These are phyloP conservation scores for Saturnispora diversa DNA, from an alignment of 805 yeast genomes.

Conservation along the genomic window DNA sequence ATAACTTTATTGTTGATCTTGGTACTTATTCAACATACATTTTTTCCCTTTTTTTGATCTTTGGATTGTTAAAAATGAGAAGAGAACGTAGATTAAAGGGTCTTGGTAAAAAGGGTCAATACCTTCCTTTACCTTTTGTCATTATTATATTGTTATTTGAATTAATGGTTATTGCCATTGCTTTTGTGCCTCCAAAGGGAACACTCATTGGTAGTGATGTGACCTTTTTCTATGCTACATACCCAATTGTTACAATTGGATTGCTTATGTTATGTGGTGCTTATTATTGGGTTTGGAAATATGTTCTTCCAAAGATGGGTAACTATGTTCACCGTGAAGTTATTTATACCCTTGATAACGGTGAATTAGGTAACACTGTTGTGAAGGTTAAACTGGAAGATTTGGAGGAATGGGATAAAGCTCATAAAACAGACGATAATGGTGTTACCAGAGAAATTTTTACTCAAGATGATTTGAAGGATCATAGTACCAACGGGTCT, in stretches of 20 bases:
- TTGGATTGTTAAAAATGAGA: conserved; percentile 47
- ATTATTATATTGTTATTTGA: conserved; percentile 29
- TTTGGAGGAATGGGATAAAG: conserved; percentile 30
- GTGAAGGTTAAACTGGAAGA: conserved; percentile 30
- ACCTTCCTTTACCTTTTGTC: conserved; percentile 30
- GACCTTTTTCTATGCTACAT: conserved; percentile 35
- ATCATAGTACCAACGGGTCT: too few relatives aligned
- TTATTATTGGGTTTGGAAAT: conserved; percentile 33
- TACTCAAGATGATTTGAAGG: too few relatives aligned
- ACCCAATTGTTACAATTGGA: conserved; percentile 34
- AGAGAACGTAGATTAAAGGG: conserved; percentile 29
- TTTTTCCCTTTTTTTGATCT: conserved; percentile 56
- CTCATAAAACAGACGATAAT: conserved; percentile 12
- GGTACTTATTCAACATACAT: conserved; percentile 77
- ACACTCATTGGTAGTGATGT: conserved; percentile 35
- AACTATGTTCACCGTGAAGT: conserved; percentile 30
- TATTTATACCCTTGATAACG: conserved; percentile 29
- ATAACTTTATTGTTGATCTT: conserved; percentile 69
- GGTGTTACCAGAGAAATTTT: conserved; percentile 10
- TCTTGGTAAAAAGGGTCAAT: conserved; percentile 29
- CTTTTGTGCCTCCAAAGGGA: conserved; percentile 37
- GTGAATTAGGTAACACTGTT: conserved; percentile 34
- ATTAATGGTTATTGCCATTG: conserved; percentile 33
- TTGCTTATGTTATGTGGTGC: conserved; percentile 27
- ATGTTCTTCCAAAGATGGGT: conserved; percentile 29